A percentile compares a stretch with the other conserved stretches of the same genome.
Conservation (phyloP, 2,329 filamentous ascomycete genomes). For the Penicillium vulpinum region DNA sequence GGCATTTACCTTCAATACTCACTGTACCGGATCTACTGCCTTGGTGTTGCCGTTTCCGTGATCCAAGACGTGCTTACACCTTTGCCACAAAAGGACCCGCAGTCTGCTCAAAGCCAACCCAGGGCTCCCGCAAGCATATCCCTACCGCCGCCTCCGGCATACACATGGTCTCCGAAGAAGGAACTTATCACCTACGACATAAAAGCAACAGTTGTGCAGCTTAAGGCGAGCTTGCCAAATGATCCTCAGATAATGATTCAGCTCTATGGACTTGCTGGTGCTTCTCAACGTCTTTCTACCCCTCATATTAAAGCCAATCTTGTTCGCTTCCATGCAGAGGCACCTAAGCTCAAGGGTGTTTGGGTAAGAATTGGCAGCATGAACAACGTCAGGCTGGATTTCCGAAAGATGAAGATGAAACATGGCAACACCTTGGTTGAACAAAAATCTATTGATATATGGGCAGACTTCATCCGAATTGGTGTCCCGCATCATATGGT, state of each 20-base stretch:
- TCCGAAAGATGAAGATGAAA: conserved; percentile 74
- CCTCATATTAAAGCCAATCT: conserved; percentile 78
- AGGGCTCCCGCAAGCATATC: conserved; percentile 23
- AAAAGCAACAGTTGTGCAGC: conserved; percentile 75
- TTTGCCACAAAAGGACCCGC: conserved; percentile 20
- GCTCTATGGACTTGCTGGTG: conserved; percentile 76
- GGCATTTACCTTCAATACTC: conserved; percentile 86
- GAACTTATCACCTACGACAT: conserved; percentile 82
- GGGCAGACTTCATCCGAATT: conserved; percentile 79
- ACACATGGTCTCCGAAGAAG: conserved; percentile 26
- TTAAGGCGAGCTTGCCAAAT: conserved; percentile 84
- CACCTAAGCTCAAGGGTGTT: conserved; percentile 75
- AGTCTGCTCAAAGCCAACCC: conserved; percentile 11
- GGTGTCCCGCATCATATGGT: conserved; percentile 90
- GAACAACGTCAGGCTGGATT: conserved; percentile 76
- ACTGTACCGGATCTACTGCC: conserved; percentile 86
- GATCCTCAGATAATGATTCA: conserved; percentile 93
- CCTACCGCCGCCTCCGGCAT: conserved; percentile 27
- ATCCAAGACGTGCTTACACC: conserved; percentile 66
- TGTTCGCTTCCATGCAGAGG: conserved; percentile 81
- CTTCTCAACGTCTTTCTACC: conserved; percentile 81
- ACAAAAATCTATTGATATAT: conserved; percentile 81
- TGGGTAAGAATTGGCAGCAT: conserved; percentile 88
- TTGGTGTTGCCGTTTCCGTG: conserved; percentile 77
- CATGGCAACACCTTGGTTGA: conserved; percentile 62